Evolutionary conservation across 352 stramenopile species (phyloP), one percentile per base, ranked within the genome.

Genomic region (Nothophytophthora sp.): DNA sequence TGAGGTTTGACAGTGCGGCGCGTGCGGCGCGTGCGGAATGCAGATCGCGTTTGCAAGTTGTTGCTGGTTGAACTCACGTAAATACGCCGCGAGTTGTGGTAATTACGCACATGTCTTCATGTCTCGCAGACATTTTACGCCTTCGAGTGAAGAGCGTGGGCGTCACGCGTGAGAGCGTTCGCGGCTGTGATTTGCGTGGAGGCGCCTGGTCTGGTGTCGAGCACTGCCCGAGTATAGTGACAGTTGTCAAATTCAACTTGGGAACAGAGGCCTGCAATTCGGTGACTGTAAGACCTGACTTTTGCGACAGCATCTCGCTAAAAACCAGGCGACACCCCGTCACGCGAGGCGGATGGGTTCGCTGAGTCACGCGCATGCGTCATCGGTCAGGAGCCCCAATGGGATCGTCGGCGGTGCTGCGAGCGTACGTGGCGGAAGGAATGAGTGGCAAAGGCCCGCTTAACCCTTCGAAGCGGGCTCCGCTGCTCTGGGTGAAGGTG

Each of bases 1-100:
- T 74, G 51, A 33, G 27, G 20, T 60, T 39, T 76, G 67, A 54
- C 11, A n/a, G n/a, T n/a, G n/a, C n/a, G n/a, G n/a, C n/a, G n/a
- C n/a, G n/a, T n/a, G n/a, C n/a, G n/a, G n/a, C n/a, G n/a, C n/a
- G n/a, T n/a, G n/a, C n/a, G n/a, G n/a, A n/a, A n/a, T n/a, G n/a
- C n/a, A n/a, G n/a, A n/a, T n/a, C n/a, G n/a, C n/a, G n/a, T n/a
- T n/a, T n/a, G n/a, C n/a, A n/a, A n/a, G n/a, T n/a, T n/a, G n/a
- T n/a, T n/a, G n/a, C 32, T 34, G 33, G 58, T 68, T 65, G 57
- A 68, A 68, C 63, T 52, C 33, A 3, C 19, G 39, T 61, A 66
- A 66, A 56, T 51, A 56, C n/a, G 30, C n/a, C 9, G 7, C 11
- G 18, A 18, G 34, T 1, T 7, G 33, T 16, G 27, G 49, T 69